Base-by-base conservation (phyloP, 352 stramenopile species). In the Phytophthora chlamydospora region DNA sequence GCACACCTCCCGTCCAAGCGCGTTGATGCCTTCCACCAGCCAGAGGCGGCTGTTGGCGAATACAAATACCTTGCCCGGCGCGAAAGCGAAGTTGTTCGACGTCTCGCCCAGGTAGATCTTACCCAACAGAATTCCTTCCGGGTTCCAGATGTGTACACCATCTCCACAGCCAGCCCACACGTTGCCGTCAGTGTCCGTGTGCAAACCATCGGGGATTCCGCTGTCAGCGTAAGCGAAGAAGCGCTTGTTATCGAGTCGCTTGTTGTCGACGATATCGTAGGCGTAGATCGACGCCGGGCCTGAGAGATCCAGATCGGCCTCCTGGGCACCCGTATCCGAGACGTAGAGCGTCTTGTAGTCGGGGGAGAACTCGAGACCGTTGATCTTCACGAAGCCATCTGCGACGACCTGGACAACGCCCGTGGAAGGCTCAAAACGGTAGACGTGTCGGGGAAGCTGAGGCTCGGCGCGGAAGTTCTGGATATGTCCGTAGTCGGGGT, bases 301-400 rank as follows among this genome's bases (percentile, higher is more conserved):
- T 31, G 43, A 58, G 11, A 55, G 36, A 17, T 62, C 51, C 8
- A 67, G 21, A 0, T 67, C 58, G 2, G 43, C 13, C n/a, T 68
- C 59, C n/a, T 56, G 59, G 11, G 51, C 50, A 16, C 58, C 58
- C 10, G 58, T 61, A 21, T 67, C 58, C 1, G 58, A 57, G 0
- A 58, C 59, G 24, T 68, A 68, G 11, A 68, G 31, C 19, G 59
- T 68, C 44, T 68, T 68, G 59, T 62, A 68, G 52, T 62, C 59
- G 2, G 59, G 51, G 5, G 59, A 68, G 12, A 67, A 67, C 38
- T 67, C 58, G 21, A 67, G 39, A 4, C 59, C 59, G 24, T 68
- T 68, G 6, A 49, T 33, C 31, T 68, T 35, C 3, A 45, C 29
- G 14, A 58, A 68, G 12, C 47, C 59, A 10, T 68, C 59, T 2